Evolutionary conservation across 148 eudicot species (phyloP), one percentile per base, ranked within the genome.

Genomic region (Nepenthes gracilis): DNA sequence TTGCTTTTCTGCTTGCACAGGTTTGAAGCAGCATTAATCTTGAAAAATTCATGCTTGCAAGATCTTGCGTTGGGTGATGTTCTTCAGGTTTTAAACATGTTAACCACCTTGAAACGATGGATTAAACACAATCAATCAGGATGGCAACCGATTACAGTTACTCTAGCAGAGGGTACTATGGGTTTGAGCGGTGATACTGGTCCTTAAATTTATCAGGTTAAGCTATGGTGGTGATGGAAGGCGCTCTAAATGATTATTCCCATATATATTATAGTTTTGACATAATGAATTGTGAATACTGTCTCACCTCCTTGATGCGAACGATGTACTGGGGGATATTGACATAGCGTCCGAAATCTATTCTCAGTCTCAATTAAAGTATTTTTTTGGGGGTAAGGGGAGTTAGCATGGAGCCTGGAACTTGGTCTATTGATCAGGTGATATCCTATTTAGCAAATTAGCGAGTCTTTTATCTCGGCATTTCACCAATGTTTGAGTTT

Each of bases 91-190:
- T 61, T 92, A 68, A 76, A 85, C 73, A 70, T 92, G 82, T 70
- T 81, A 55, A 67, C 77, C 64, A 72, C 70, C 54, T 43, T 63
- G 59, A 92, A 82, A 68, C 75, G 70, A 54, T 92, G 98, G 98
- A 78, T 88, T 43, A 66, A 74, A 62, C 78, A 62, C 66, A 68
- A 77, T 69, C 83, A 61, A 58, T 82, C 88, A 58, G 98, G 96
- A 78, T 92, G 98, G 98, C 80, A 88, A 71, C 96, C 94, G 33
- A 63, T 88, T 70, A 77, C 65, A 58, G 64, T 85, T 73, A 72
- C 6, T 33, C 6, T 52, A 12, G 1, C 2, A 6, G 23, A 52
- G 55, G 55, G 15, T 11, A 23, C 12, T 12, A n/a, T 23, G 7
- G 32, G n/a, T 12, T 6, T 2, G 32, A 23, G 6, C n/a, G 14